A percentile compares a stretch with the other conserved stretches of the same genome.
Evolutionary conservation across 495 filamentous ascomycete species (phyloP).

Genomic region (Acidiella bohemica): DNA sequence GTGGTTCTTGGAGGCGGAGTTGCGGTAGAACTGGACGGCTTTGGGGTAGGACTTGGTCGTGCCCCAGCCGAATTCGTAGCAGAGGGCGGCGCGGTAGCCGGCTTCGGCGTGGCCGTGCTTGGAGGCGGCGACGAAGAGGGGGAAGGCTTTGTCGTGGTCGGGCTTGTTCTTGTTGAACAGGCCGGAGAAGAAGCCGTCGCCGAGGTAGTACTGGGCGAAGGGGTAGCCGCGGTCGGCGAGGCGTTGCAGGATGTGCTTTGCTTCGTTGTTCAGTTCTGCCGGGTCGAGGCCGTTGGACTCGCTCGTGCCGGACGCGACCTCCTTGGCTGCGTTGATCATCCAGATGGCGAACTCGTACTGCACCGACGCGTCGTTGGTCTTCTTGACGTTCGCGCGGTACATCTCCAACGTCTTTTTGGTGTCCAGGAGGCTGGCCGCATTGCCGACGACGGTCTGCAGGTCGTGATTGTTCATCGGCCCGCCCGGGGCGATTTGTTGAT

Average conservation of each 20-base stretch:
- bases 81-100: slow-evolving; percentile 81
- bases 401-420: slow-evolving; percentile 88
- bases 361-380: slow-evolving; percentile 73
- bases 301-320: slow-evolving; percentile 39
- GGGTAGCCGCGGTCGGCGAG: slow-evolving; percentile 78
- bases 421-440: slow-evolving; percentile 77
- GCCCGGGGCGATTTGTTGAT: slow-evolving; percentile 65
- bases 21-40: slow-evolving; percentile 84
- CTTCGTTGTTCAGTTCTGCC: slow-evolving; percentile 69
- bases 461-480: slow-evolving; percentile 64
- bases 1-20: slow-evolving; percentile 82
- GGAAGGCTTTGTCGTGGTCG: slow-evolving; percentile 81
- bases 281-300: slow-evolving; percentile 35
- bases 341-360: slow-evolving; percentile 95
- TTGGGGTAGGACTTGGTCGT: slow-evolving; percentile 75
- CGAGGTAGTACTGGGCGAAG: slow-evolving; percentile 95
- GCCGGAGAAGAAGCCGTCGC: slow-evolving; percentile 84
- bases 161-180: slow-evolving; percentile 85
- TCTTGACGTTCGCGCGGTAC: slow-evolving; percentile 94
- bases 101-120: slow-evolving; percentile 98
- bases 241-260: slow-evolving; percentile 73
- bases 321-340: slow-evolving; percentile 73
- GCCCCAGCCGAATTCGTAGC: slow-evolving; percentile 98
- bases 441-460: slow-evolving; percentile 64
- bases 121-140: slow-evolving; percentile 80